Base-by-base conservation (phyloP, 768 basidiomycete genomes). In the Gyrodon lividus region DNA sequence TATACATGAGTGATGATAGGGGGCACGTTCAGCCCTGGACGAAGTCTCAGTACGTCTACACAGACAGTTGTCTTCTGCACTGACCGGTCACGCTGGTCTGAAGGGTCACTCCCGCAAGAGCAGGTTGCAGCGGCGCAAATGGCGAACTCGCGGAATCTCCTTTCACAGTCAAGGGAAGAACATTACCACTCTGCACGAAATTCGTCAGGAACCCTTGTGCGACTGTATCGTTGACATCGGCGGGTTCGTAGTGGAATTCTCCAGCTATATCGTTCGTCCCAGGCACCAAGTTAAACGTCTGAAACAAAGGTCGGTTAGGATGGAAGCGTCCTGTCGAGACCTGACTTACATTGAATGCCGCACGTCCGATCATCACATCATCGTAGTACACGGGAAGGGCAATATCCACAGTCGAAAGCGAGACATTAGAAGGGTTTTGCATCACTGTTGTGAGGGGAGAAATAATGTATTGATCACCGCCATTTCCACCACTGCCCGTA, bases 221-320 rank as follows among this genome's bases (percentile, higher is more conserved):
- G 20, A 73, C 67, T 4, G 86, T 86, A 59, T 88, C 79, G 56
- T 87, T 86, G 9, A 82, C 77, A 64, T 87, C 65, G 9, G 74
- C 73, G 1, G 87, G 86, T 56, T 76, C 70, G 58, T 89, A 89
- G 52, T 77, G 84, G 72, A 89, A 88, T 59, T 87, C 83, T 2
- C 83, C 72, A 0, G 72, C 46, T 20, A 82, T 60, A 2, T 58
- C 61, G 55, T 87, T 85, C 39, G 71, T 61, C 39, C 85, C 86
- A 4, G 86, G 85, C 17, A 74, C 66, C 38, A 88, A 71, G 54
- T 81, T 59, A 53, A 87, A 82, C 14, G 72, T 58, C 84, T 86
- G 52, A 17, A 37, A 17, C 44, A 43, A 56, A 37, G 24, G 8
- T 20, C 12, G 51, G 34, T 30, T n/a, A 54, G 19, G 7, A 6